These are phyloP conservation scores for Penicillium rolfsii DNA, from an alignment of 2,329 filamentous ascomycete genomes.

Conservation along the genomic window DNA sequence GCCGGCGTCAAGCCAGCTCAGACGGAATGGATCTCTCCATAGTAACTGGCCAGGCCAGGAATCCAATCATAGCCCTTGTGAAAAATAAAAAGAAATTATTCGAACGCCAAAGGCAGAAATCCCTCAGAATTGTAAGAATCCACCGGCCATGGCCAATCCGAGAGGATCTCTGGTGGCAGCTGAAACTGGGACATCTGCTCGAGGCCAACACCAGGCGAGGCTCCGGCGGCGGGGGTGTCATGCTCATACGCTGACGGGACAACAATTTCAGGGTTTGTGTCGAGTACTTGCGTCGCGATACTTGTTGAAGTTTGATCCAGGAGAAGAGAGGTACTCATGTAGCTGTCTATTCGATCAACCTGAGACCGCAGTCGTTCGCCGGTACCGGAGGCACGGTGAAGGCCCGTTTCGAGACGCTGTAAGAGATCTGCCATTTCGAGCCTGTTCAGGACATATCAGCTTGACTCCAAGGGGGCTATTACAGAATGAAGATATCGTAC, in stretches of 20 bases:
- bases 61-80: background rate
- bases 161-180: constrained; percentile 46
- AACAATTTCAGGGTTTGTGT: constrained; percentile 13
- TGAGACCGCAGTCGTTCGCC: constrained; percentile 46
- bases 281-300: constrained; percentile 11
- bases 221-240: constrained; percentile 7
- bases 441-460: constrained; percentile 4
- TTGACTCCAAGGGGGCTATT: background rate
- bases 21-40: too few species aligned
- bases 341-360: constrained; percentile 51
- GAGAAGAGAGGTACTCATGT: constrained; percentile 39
- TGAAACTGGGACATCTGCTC: constrained; percentile 42
- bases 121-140: constrained; percentile 28
- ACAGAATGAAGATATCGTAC: constrained; percentile 17
- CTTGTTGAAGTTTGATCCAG: constrained; percentile 17
- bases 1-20: too few species aligned
- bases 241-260: constrained; percentile 14
- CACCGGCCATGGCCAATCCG: constrained; percentile 48
- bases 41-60: too few species aligned
- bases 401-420: constrained; percentile 47
- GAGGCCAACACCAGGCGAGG: constrained; percentile 14
- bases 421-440: constrained; percentile 52
- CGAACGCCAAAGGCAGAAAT: constrained; percentile 30
- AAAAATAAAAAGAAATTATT: constrained; percentile 18
- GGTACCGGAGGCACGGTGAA: constrained; percentile 46